Conservation (phyloP, 495 filamentous ascomycete genomes). For the Neurospora pannonica region DNA sequence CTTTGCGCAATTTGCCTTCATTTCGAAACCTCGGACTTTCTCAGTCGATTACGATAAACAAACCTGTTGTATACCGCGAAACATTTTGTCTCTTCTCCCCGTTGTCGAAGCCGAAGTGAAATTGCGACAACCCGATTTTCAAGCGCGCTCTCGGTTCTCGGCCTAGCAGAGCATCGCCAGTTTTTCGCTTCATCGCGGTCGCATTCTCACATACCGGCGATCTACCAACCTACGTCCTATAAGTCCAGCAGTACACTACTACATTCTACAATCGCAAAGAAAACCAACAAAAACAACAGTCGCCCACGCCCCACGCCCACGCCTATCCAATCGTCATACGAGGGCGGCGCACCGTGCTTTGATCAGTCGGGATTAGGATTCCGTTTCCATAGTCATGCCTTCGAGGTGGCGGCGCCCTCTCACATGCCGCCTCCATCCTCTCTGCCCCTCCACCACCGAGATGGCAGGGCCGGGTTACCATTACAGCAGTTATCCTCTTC, state of each 20-base stretch:
- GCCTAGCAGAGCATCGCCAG: not conserved
- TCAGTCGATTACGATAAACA: not conserved
- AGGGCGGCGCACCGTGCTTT: not conserved
- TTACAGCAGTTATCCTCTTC: constrained; percentile 17
- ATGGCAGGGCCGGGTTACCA: constrained; percentile 36
- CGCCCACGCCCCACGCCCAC: too few species aligned
- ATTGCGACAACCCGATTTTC: not conserved
- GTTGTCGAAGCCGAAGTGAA: not conserved
- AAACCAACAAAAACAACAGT: not conserved
- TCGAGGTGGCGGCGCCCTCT: constrained; percentile 18
- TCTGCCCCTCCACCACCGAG: constrained; percentile 15
- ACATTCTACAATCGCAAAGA: constrained; percentile 4
- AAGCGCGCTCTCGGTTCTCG: not conserved
- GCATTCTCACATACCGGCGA: too few species aligned
- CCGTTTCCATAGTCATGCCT: constrained; percentile 26
- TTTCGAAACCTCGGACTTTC: not conserved
- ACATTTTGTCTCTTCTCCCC: not conserved
- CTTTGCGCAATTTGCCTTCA: not conserved
- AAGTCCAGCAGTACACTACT: not conserved
- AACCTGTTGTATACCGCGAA: not conserved
- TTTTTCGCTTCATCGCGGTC: not conserved
- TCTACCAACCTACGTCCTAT: not conserved
- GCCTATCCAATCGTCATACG: not conserved
- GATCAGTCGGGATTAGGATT: constrained; percentile 7
- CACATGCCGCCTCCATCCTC: constrained; percentile 26